phyloP scores from a whole-genome alignment of 257 asterid species.

The Linderniella brevidens region DNA sequence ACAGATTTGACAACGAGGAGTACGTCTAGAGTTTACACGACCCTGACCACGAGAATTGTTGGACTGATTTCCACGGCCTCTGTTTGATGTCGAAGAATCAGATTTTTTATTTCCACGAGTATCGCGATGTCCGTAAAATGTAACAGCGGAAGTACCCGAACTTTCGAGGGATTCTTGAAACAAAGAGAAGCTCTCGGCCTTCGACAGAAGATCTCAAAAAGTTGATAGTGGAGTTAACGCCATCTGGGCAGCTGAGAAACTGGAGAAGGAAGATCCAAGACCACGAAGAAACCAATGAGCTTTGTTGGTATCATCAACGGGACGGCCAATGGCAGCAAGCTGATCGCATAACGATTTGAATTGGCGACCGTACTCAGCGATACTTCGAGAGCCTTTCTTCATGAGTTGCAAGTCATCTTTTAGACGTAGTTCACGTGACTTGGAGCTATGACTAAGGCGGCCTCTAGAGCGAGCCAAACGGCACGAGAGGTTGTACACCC shows the following conservation, averaged over 20 bases:
- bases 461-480: not conserved
- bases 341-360: not conserved
- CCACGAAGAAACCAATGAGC: slow-evolving; percentile 5
- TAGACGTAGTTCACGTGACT: slow-evolving; percentile 1
- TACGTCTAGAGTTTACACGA: too few species aligned
- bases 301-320: not conserved
- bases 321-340: slow-evolving; percentile 3
- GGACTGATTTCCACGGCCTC: too few species aligned
- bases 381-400: not conserved
- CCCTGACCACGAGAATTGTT: too few species aligned
- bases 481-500: slow-evolving; percentile 1
- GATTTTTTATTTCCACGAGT: not conserved
- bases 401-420: not conserved
- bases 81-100: too few species aligned
- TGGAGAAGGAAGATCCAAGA: not conserved
- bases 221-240: not conserved
- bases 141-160: not conserved
- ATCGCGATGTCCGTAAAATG: not conserved
- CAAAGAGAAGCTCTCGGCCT: slow-evolving; percentile 3
- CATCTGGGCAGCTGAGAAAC: slow-evolving; percentile 4
- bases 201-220: slow-evolving; percentile 3
- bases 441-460: too few species aligned
- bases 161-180: slow-evolving; percentile 3
- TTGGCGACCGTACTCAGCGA: not conserved
- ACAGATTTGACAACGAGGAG: too few species aligned